A percentile compares a stretch with the other conserved stretches of the same genome.
These are phyloP conservation scores for Exophiala lecanii-corni DNA, from an alignment of 2,329 filamentous ascomycete genomes.

Conservation along the genomic window DNA sequence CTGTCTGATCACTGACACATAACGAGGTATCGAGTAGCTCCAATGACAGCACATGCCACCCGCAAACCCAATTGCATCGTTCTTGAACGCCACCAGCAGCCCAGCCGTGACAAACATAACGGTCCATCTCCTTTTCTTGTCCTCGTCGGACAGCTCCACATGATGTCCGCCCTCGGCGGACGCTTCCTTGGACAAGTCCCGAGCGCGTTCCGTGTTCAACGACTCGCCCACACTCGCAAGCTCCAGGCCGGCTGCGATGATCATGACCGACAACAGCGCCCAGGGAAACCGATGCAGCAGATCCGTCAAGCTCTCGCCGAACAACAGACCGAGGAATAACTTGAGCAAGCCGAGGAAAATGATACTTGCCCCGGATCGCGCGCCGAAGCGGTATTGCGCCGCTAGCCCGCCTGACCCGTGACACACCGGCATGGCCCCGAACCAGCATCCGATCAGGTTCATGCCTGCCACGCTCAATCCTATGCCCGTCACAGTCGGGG, in stretches of 20 bases:
- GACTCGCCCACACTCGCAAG: conserved; percentile 79
- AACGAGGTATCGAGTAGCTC: conserved; percentile 50
- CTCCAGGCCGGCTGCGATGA: conserved; percentile 83
- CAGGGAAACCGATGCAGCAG: conserved; percentile 70
- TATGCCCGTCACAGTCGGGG: conserved; percentile 69
- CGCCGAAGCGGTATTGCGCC: conserved; percentile 86
- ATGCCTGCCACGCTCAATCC: conserved; percentile 77
- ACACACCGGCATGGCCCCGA: conserved; percentile 91
- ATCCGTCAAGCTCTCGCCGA: conserved; percentile 68
- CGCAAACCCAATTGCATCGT: conserved; percentile 81
- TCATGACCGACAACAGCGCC: conserved; percentile 77
- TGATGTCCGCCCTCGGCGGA: conserved; percentile 4
- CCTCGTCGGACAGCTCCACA: conserved; percentile 32
- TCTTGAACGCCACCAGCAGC: conserved; percentile 76
- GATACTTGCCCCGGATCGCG: conserved; percentile 78
- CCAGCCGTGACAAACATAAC: conserved; percentile 88
- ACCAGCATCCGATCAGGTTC: conserved; percentile 84
- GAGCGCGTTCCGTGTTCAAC: conserved; percentile 69
- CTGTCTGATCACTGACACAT: too few species aligned
- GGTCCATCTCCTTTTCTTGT: conserved; percentile 72
- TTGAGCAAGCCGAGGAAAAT: conserved; percentile 74
- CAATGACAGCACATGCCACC: conserved; percentile 77
- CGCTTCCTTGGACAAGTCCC: conserved; percentile 47
- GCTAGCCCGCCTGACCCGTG: conserved; percentile 89
- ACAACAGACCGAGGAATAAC: conserved; percentile 67